Conservation (phyloP, 257 asterid genomes). For the Nicotiana undulata region DNA sequence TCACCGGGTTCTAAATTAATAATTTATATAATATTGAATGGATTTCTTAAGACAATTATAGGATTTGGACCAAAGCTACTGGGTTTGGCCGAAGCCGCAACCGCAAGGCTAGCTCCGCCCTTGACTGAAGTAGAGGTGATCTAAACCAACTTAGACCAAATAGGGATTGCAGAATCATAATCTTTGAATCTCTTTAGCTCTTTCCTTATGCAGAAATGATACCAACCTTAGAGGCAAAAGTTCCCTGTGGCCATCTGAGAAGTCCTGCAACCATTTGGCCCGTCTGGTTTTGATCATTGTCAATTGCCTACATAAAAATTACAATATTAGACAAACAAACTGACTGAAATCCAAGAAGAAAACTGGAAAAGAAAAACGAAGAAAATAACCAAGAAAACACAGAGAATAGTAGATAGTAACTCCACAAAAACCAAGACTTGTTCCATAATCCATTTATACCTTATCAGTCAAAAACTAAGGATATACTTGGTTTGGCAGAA, state of each 20-base stretch:
- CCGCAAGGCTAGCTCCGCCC: too few relatives aligned
- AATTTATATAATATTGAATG: too few relatives aligned
- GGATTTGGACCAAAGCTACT: too few relatives aligned
- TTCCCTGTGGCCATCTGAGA: constrained; percentile 92
- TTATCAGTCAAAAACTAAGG: background rate
- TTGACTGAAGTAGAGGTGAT: background rate
- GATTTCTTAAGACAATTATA: too few relatives aligned
- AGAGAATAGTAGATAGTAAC: background rate
- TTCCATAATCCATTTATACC: background rate
- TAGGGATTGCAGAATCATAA: background rate
- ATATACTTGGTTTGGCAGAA: background rate
- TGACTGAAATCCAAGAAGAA: background rate
- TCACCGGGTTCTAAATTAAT: too few relatives aligned
- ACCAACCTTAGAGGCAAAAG: constrained; percentile 90
- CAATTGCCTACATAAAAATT: constrained; percentile 62
- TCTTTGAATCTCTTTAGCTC: background rate
- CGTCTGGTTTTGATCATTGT: constrained; percentile 83
- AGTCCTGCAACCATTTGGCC: constrained; percentile 98
- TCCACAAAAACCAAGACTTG: background rate
- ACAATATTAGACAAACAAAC: background rate
- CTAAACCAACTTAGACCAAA: background rate
- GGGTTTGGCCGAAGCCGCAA: too few relatives aligned
- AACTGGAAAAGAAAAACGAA: background rate
- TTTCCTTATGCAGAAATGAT: background rate
- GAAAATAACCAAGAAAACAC: background rate